Percentiles rank a stretch among this genome's conserved stretches.
Evolutionary conservation across 176 grass and related monocot genomes (phyloP).

Genomic region (Phoenix dactylifera): DNA sequence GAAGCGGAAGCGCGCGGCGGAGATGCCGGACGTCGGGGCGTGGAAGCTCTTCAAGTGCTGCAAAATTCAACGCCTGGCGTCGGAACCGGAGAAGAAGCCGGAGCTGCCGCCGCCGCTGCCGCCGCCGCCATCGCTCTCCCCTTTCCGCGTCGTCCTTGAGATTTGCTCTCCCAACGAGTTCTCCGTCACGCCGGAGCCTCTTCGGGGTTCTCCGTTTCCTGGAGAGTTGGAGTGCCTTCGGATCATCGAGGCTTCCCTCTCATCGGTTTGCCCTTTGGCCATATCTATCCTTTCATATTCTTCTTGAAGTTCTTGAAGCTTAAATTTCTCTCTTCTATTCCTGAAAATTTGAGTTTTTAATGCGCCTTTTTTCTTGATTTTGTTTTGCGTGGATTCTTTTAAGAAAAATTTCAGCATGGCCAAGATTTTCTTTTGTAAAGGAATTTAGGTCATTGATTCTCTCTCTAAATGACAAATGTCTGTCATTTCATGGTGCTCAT

Average conservation of each 20-base stretch:
- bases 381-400: too few species aligned
- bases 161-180: slow-evolving; percentile 75
- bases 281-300: background rate
- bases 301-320: too few species aligned
- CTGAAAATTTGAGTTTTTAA: too few species aligned
- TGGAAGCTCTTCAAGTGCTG: slow-evolving; percentile 60
- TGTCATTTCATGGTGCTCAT: too few species aligned
- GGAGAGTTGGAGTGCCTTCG: slow-evolving; percentile 52
- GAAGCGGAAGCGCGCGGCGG: slow-evolving; percentile 59
- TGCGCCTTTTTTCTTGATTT: too few species aligned
- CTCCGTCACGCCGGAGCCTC: slow-evolving; percentile 44
- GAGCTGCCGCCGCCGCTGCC: background rate
- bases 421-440: background rate
- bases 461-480: too few species aligned
- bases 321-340: too few species aligned
- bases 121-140: slow-evolving; percentile 8
- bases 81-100: background rate
- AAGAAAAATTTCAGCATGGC: too few species aligned
- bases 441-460: too few species aligned
- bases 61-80: slow-evolving; percentile 15
- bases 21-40: slow-evolving; percentile 4
- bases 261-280: slow-evolving; percentile 30
- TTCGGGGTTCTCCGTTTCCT: slow-evolving; percentile 41
- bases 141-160: slow-evolving; percentile 61
- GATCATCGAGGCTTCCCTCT: slow-evolving; percentile 42